Evolutionary conservation across 306 rosid species (phyloP).

Genomic region (Cercis canadensis): DNA sequence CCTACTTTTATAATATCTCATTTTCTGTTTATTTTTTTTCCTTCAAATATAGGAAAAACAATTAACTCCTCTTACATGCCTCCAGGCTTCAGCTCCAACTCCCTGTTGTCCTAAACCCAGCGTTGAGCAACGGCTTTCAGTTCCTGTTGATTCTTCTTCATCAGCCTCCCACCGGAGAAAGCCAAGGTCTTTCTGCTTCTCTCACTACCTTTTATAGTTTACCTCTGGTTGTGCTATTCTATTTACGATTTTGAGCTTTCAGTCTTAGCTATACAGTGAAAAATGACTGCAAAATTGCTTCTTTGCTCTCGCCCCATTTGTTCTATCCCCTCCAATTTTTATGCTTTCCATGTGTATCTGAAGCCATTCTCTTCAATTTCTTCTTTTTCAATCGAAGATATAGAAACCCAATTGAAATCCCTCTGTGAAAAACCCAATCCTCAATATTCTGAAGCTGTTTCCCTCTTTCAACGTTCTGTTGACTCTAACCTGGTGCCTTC

Average conservation of each 20-base stretch:
- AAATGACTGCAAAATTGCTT: constrained; percentile 44
- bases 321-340: not conserved
- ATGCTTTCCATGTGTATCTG: constrained; percentile 3
- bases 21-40: too few relatives aligned
- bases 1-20: too few relatives aligned
- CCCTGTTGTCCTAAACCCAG: not conserved
- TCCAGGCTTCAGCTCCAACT: too few relatives aligned
- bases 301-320: not conserved
- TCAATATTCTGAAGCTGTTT: constrained; percentile 57
- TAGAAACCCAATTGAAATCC: constrained; percentile 53
- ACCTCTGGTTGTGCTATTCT: too few relatives aligned
- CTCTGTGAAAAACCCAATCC: constrained; percentile 51
- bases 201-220: too few relatives aligned
- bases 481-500: constrained; percentile 53
- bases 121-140: not conserved
- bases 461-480: constrained; percentile 56
- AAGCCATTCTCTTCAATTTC: constrained; percentile 51
- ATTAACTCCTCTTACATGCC: not conserved
- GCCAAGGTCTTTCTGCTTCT: too few relatives aligned
- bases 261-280: not conserved
- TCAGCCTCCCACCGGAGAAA: too few relatives aligned
- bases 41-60: too few relatives aligned
- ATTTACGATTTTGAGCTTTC: not conserved
- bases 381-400: constrained; percentile 27
- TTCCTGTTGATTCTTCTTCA: not conserved